Evolutionary conservation across 768 basidiomycete genomes (phyloP), one percentile per base, ranked within the genome.

Genomic region (Termitomyces eurrhizus): DNA sequence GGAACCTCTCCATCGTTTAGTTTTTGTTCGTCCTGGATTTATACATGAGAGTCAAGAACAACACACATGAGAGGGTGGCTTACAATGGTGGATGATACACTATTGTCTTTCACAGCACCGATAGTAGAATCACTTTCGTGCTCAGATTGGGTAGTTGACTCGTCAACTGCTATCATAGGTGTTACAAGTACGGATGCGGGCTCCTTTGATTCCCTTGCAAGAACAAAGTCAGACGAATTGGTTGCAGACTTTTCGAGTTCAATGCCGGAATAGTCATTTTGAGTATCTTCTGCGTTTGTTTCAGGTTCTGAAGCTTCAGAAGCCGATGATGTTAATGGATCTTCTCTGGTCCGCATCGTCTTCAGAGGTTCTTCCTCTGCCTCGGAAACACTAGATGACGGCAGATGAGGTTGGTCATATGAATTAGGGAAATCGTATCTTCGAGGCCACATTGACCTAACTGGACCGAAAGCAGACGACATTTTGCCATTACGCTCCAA

Each of bases 91-190:
- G 66, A 62, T 14, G 58, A 62, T 11, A 66, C 64, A 57, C 59
- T 63, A 26, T 75, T 72, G 42, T 78, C 75, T 59, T 74, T 72
- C 13, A 68, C 69, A 3, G 85, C 90, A 24, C 86, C 90, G 53
- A 94, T 92, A 1, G 92, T 94, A 16, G 90, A 92, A 68, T 94
- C 92, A 66, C 89, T 93, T 48, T 92, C 92, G 3, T 81, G 77
- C 64, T 89, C 92, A 14, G 86, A 82, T 64, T 80, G 85, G 52
- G 61, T 29, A 37, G 56, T 45, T 61, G 68, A 57, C 45, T 57
- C 54, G 54, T 61, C 62, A 50, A 59, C 57, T 21, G 52, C 35
- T 16, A 50, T 54, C 16, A 62, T 46, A 12, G 61, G 62, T 32
- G 64, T 56, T 14, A 56, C 39, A 4, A 35, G 29, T 62, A 54